A percentile compares a stretch with the other conserved stretches of the same genome.
phyloP scores from a whole-genome alignment of 495 filamentous ascomycete species.

The Penicillium crystallinum region DNA sequence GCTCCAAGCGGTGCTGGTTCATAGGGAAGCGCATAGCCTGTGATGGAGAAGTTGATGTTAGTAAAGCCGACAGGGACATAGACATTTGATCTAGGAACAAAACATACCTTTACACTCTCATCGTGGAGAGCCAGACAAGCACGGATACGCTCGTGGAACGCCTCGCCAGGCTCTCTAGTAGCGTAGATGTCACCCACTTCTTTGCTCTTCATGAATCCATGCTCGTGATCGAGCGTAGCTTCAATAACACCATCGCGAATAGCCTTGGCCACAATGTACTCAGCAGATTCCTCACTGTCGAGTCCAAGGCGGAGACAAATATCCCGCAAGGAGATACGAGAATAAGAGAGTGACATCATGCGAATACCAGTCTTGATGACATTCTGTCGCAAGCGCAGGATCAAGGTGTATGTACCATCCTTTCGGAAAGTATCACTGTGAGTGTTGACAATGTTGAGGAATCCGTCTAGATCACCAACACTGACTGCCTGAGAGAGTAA shows the following conservation, averaged over 20 bases:
- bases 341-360: constrained; percentile 98
- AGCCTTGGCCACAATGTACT: constrained; percentile 98
- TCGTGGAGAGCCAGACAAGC: constrained; percentile 90
- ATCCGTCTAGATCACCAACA: constrained; percentile 88
- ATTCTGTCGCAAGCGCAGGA: constrained; percentile 90
- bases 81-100: not conserved
- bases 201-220: constrained; percentile 98
- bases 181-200: constrained; percentile 92
- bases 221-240: constrained; percentile 87
- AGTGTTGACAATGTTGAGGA: constrained; percentile 73
- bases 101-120: constrained; percentile 89
- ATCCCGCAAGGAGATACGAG: constrained; percentile 92
- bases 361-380: constrained; percentile 99
- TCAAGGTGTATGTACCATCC: constrained; percentile 92
- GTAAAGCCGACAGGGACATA: constrained; percentile 1
- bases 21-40: constrained; percentile 98
- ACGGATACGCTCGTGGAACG: constrained; percentile 91
- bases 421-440: constrained; percentile 80
- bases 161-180: constrained; percentile 90
- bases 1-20: constrained; percentile 96
- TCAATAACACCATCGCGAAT: constrained; percentile 98
- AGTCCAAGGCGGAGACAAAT: constrained; percentile 92
- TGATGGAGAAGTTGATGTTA: constrained; percentile 9
- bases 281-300: constrained; percentile 91
- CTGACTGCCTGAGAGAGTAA: constrained; percentile 90